Base-by-base conservation (phyloP, 192 early-diverging fungal genomes). In the Gigaspora rosea region DNA sequence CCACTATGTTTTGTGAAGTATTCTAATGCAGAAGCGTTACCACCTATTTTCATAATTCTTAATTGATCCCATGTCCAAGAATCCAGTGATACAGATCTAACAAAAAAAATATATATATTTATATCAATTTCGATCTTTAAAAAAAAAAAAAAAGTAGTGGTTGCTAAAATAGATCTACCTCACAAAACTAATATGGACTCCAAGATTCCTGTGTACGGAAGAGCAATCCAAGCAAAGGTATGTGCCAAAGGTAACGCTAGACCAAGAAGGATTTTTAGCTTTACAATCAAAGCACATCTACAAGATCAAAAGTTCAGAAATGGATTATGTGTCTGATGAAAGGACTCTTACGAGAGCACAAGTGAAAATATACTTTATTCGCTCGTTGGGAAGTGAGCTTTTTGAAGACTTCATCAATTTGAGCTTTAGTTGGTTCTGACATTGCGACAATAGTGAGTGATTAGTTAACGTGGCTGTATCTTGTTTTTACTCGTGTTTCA, bases 141-240 rank as follows among this genome's bases (percentile, higher is more conserved):
- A n/a, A n/a, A 51, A 51, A 51, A 8, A 12, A 12, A 51, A 51
- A 15, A 51, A 51, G 8, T 15, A 51, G 2, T 15, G 2, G 15
- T 51, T 15, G 15, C 27, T 20, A 15, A 48, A 41, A 0, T 2
- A 47, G 4, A 36, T 47, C 18, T 15, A 95, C 93, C 97, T 87
- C 11, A 98, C 97, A 91, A 98, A 98, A 12, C 92, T 93, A 65
- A 98, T 95, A 78, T 99, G 97, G 12, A 98, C 97, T 52, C 97
- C 97, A 82, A 99, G 90, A 78, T 96, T 96, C 75, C 97, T 89
- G 79, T 99, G 97, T 32, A 95, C 94, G 4, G 95, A 90, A 13
- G 96, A 95, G 81, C 97, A 99, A 76, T 99, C 97, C 33, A 96
- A 88, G 81, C 97, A 99, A 57, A 99, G 85, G 76, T 96, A 99